phyloP scores from a whole-genome alignment of 306 rosid genomes.

The Glycine latifolia region DNA sequence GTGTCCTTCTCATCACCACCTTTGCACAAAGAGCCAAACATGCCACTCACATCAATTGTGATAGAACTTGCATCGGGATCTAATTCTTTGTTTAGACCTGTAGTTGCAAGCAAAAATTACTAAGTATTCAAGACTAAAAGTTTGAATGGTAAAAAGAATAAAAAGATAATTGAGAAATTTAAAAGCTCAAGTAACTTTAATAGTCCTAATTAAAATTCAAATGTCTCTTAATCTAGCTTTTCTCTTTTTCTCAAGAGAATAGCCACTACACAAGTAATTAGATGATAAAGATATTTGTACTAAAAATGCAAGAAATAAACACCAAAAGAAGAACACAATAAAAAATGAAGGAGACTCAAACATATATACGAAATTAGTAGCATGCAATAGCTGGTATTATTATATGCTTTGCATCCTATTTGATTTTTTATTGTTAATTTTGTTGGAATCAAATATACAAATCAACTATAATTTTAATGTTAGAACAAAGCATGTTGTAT shows the following conservation, averaged over 20 bases:
- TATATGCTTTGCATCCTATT: not conserved
- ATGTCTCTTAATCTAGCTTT: not conserved
- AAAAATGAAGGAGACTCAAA: not conserved
- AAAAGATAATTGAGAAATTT: slow-evolving; percentile 8
- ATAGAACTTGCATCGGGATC: slow-evolving; percentile 59
- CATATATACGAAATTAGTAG: not conserved
- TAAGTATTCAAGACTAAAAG: slow-evolving; percentile 17
- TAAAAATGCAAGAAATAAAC: not conserved
- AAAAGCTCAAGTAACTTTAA: slow-evolving; percentile 5
- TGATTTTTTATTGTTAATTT: not conserved
- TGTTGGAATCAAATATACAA: not conserved
- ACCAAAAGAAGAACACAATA: not conserved
- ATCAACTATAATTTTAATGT: not conserved
- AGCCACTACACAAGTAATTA: not conserved
- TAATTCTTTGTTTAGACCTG: slow-evolving; percentile 60
- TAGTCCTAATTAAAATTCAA: not conserved
- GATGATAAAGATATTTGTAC: not conserved
- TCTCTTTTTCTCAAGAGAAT: not conserved
- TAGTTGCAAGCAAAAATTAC: slow-evolving; percentile 58
- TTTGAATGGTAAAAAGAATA: not conserved
- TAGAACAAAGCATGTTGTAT: slow-evolving; percentile 4
- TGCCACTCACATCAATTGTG: slow-evolving; percentile 55
- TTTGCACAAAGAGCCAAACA: slow-evolving; percentile 57
- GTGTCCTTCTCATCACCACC: slow-evolving; percentile 70
- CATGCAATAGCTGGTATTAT: not conserved